A percentile compares a stretch with the other conserved stretches of the same genome.
phyloP scores from a whole-genome alignment of 2,329 filamentous ascomycete species.

The Apiospora sp. region DNA sequence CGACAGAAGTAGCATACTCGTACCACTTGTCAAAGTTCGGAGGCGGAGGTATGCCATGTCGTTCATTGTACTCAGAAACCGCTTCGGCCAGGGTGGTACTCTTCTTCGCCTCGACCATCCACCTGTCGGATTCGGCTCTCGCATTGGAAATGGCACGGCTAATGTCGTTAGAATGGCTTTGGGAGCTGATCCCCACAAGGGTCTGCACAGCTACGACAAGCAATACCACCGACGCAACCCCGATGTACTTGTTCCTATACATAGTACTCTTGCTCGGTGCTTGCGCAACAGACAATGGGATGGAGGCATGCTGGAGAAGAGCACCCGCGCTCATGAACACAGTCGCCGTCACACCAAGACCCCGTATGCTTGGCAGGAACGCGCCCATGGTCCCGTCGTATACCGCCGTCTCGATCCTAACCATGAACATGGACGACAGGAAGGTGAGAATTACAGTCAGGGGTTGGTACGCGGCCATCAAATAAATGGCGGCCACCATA shows the following conservation, averaged over 20 bases:
- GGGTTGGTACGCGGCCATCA: slow-evolving; percentile 40
- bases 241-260: slow-evolving; percentile 33
- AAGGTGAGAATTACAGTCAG: slow-evolving; percentile 39
- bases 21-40: slow-evolving; percentile 80
- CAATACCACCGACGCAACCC: slow-evolving; percentile 33
- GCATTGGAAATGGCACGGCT: slow-evolving; percentile 54
- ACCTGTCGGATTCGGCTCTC: slow-evolving; percentile 52
- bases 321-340: slow-evolving; percentile 37
- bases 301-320: slow-evolving; percentile 33
- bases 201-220: slow-evolving; percentile 34
- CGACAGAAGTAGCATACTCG: slow-evolving; percentile 67
- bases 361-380: slow-evolving; percentile 37
- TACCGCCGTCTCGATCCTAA: slow-evolving; percentile 36
- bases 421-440: slow-evolving; percentile 35
- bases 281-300: slow-evolving; percentile 23
- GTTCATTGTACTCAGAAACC: slow-evolving; percentile 69
- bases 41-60: slow-evolving; percentile 72
- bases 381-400: slow-evolving; percentile 35
- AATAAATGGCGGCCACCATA: slow-evolving; percentile 38
- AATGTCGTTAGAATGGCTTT: slow-evolving; percentile 30
- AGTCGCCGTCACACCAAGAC: slow-evolving; percentile 32
- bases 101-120: slow-evolving; percentile 53
- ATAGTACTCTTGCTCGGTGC: slow-evolving; percentile 30
- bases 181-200: slow-evolving; percentile 29
- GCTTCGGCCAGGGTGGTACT: slow-evolving; percentile 65